Percentiles rank a stretch among this genome's conserved stretches.
Evolutionary conservation across 495 filamentous ascomycete genomes (phyloP).

Genomic region (Hypoxylon lienhwacheense): DNA sequence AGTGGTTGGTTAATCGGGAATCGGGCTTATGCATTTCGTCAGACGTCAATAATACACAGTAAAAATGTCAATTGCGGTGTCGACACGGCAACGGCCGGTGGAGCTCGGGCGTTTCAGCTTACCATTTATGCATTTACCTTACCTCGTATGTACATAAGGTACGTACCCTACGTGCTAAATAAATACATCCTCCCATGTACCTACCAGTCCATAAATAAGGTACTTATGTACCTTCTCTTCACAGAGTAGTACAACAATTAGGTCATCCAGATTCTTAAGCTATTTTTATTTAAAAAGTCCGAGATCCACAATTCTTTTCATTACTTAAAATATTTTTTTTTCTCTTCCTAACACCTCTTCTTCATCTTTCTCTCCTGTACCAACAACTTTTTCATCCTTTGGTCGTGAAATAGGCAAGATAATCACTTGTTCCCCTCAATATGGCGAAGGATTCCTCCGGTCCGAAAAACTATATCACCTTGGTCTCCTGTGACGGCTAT

Average conservation of each 20-base stretch:
- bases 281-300: too few species aligned
- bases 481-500: conserved; percentile 84
- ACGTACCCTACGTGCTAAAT: too few species aligned
- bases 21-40: conserved; percentile 38
- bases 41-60: conserved; percentile 42
- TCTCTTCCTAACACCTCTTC: background rate
- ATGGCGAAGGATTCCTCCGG: conserved; percentile 27
- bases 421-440: conserved; percentile 1
- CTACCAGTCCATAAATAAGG: too few species aligned
- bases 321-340: conserved; percentile 1
- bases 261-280: too few species aligned
- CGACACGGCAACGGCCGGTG: conserved; percentile 33
- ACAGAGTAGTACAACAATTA: too few species aligned
- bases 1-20: conserved; percentile 30
- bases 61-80: conserved; percentile 26
- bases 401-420: background rate
- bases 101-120: conserved; percentile 19
- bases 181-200: too few species aligned
- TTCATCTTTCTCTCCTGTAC: background rate
- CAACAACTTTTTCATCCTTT: background rate
- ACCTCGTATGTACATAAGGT: too few species aligned
- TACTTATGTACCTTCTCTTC: too few species aligned
- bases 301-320: background rate
- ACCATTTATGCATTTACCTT: too few species aligned
- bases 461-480: conserved; percentile 71